Evolutionary conservation across 2,329 filamentous ascomycete species (phyloP).

Genomic region (Talaromyces pinophilus): DNA sequence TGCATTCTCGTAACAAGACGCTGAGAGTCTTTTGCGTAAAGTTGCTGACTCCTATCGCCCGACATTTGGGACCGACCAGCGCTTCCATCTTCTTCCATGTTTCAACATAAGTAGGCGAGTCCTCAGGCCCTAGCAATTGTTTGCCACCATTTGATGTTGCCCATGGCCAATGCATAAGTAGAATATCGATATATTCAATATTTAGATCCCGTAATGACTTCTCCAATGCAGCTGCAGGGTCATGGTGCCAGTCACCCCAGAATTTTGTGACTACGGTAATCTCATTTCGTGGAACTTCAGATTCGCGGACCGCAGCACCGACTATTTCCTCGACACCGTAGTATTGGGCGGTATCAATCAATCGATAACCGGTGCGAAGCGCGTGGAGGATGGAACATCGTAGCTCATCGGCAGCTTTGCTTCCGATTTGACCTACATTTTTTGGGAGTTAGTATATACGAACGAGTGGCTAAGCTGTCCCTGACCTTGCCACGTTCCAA

Average conservation of each 20-base stretch:
- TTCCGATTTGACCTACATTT: conserved; percentile 4
- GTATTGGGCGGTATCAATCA: conserved; percentile 19
- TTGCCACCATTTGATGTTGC: background rate
- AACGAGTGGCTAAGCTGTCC: background rate
- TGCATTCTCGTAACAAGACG: conserved; percentile 28
- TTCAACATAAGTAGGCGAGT: conserved; percentile 15
- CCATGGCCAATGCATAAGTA: conserved; percentile 19
- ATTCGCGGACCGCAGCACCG: conserved; percentile 46
- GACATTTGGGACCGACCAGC: conserved; percentile 6
- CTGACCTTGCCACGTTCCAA: background rate
- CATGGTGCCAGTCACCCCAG: conserved; percentile 16
- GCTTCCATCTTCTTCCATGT: conserved; percentile 20
- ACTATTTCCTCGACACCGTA: conserved; percentile 45
- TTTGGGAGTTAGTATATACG: background rate
- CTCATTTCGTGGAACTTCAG: conserved; percentile 44
- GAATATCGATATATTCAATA: conserved; percentile 18
- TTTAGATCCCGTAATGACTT: conserved; percentile 31
- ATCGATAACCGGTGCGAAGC: conserved; percentile 6
- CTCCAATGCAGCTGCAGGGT: conserved; percentile 25
- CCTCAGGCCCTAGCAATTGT: background rate
- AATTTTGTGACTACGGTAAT: conserved; percentile 59
- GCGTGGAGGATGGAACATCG: conserved; percentile 10
- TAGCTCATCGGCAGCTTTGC: conserved; percentile 1
- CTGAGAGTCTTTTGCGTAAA: conserved; percentile 36
- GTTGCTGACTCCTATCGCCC: conserved; percentile 38